phyloP scores from a whole-genome alignment of 805 yeast species.

The Spathaspora boniae region DNA sequence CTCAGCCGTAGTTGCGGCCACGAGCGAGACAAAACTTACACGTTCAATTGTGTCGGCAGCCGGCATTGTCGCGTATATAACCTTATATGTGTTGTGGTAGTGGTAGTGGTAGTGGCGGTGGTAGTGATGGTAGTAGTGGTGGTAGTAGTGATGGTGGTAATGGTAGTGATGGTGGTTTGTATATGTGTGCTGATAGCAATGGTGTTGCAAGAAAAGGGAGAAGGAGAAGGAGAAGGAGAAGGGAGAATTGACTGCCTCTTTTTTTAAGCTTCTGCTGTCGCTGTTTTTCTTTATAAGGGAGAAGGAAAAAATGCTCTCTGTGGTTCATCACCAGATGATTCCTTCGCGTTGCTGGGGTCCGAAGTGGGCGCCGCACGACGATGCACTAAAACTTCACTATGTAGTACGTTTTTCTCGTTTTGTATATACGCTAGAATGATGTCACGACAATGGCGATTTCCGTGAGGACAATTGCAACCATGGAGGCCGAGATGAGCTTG shows the following conservation, averaged over 20 bases:
- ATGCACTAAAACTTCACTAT: too few species aligned
- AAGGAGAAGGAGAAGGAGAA: too few species aligned
- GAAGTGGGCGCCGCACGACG: too few species aligned
- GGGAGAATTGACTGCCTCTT: too few species aligned
- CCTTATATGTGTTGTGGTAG: background rate
- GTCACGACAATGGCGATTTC: too few species aligned
- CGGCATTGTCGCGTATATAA: constrained; percentile 2
- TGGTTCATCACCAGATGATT: constrained; percentile 5
- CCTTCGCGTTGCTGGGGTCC: background rate
- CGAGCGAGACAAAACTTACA: constrained; percentile 59
- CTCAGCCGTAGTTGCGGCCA: constrained; percentile 46
- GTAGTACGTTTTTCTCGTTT: too few species aligned
- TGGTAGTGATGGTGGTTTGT: background rate
- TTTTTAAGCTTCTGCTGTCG: background rate
- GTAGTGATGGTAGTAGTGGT: background rate
- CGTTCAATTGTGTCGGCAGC: constrained; percentile 17
- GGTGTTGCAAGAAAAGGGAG: too few species aligned
- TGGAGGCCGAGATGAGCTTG: too few species aligned
- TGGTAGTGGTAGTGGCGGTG: background rate
- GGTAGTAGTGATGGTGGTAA: background rate
- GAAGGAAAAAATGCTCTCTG: constrained; percentile 1
- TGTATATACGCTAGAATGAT: too few species aligned
- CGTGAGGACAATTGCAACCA: too few species aligned
- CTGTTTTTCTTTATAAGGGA: background rate
- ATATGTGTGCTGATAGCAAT: too few species aligned